Conservation (phyloP, 2,329 filamentous ascomycete species). For the Exophiala xenobiotica region DNA sequence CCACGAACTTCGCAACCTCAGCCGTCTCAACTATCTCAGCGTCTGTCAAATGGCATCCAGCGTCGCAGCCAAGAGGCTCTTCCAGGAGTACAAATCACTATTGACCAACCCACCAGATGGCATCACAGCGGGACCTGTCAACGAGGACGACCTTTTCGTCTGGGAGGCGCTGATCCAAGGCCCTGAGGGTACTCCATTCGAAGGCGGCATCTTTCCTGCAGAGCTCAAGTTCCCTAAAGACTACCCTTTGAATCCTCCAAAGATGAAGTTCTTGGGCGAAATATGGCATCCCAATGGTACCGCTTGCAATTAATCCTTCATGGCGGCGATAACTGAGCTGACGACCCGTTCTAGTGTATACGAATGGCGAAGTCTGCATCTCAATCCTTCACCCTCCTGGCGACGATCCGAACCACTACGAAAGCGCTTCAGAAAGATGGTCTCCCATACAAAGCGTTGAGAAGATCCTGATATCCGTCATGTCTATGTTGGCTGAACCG, state of each 20-base stretch:
- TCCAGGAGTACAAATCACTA: constrained; percentile 93
- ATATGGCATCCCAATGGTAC: constrained; percentile 99
- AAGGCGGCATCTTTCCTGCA: constrained; percentile 91
- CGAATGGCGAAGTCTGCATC: constrained; percentile 90
- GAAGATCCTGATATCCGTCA: constrained; percentile 94
- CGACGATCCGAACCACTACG: constrained; percentile 97
- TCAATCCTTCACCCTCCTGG: constrained; percentile 96
- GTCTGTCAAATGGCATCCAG: constrained; percentile 44
- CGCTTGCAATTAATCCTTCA: constrained; percentile 34
- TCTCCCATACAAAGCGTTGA: constrained; percentile 95
- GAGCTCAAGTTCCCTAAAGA: constrained; percentile 94
- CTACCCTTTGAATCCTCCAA: constrained; percentile 93
- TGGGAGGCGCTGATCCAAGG: constrained; percentile 98
- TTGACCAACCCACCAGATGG: constrained; percentile 95
- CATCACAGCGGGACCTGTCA: constrained; percentile 90
- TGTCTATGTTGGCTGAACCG: constrained; percentile 97
- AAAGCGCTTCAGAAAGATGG: constrained; percentile 93
- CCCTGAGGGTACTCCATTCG: constrained; percentile 91
- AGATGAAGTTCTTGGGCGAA: constrained; percentile 91
- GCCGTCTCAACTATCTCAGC: not conserved
- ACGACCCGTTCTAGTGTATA: constrained; percentile 65
- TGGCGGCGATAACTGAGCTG: not conserved
- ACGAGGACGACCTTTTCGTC: constrained; percentile 89
- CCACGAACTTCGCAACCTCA: not conserved
- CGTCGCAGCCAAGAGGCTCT: constrained; percentile 71